These are phyloP conservation scores for Chlorella sorokiniana DNA, from an alignment of 139 green algal species.

Conservation along the genomic window DNA sequence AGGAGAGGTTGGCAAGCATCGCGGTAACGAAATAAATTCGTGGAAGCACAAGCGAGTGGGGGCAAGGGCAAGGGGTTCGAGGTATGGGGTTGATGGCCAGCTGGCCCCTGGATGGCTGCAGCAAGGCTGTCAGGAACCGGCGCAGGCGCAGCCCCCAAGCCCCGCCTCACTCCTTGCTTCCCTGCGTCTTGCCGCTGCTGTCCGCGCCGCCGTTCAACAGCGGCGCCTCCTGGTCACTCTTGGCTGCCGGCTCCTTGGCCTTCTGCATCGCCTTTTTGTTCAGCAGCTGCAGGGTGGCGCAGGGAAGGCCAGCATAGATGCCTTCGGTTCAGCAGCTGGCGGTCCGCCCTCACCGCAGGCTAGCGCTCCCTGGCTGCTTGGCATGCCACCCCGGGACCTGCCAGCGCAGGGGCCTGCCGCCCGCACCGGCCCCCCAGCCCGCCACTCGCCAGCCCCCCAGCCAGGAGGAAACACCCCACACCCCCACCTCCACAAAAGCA, in stretches of 20 bases:
- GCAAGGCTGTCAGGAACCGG: not conserved
- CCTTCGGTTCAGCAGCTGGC: not conserved
- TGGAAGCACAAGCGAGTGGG: too few species aligned
- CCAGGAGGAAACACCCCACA: too few species aligned
- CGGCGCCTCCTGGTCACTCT: not conserved
- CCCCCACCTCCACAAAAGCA: not conserved
- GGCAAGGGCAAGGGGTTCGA: not conserved
- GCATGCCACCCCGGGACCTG: not conserved
- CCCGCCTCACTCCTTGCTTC: slow-evolving; percentile 15
- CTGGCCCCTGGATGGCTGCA: too few species aligned
- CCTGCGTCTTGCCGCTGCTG: not conserved
- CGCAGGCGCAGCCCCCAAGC: not conserved
- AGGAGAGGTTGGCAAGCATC: not conserved
- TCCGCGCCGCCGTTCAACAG: not conserved
- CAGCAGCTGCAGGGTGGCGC: slow-evolving; percentile 8
- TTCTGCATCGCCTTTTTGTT: slow-evolving; percentile 32
- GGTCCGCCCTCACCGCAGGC: not conserved
- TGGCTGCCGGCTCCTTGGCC: not conserved
- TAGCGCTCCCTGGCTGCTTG: not conserved
- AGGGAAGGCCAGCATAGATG: not conserved
- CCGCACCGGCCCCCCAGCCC: too few species aligned
- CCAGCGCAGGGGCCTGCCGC: not conserved
- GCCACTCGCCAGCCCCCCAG: too few species aligned
- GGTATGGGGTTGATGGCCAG: too few species aligned
- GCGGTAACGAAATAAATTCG: not conserved